Percentiles rank a stretch among this genome's conserved stretches.
phyloP scores from a whole-genome alignment of 768 basidiomycete species.

The Lactarius hengduanensis region DNA sequence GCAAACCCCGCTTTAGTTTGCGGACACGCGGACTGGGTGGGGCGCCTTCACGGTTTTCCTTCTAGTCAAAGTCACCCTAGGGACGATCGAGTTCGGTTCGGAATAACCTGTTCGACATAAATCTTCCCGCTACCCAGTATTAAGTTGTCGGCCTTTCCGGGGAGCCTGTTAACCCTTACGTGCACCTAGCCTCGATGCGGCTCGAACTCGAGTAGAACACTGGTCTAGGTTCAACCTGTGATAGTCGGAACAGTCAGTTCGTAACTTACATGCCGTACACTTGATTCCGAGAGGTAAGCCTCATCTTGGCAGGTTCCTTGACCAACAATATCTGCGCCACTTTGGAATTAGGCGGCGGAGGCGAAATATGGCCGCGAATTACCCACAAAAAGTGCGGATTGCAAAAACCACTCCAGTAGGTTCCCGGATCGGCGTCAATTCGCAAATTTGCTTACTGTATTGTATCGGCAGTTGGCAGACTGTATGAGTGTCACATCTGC shows the following conservation, averaged over 20 bases:
- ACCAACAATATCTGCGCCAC: background rate
- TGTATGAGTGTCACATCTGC: background rate
- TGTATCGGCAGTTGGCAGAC: background rate
- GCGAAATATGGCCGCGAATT: background rate
- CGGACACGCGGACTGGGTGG: background rate
- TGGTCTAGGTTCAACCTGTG: background rate
- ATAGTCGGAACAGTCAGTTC: background rate
- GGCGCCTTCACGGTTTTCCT: background rate
- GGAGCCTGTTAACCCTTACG: background rate
- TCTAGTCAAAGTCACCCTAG: background rate
- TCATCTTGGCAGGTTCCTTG: background rate
- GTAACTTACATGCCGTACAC: background rate
- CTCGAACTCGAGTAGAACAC: background rate
- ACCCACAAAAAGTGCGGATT: background rate
- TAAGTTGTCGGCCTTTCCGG: background rate
- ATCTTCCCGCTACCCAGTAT: background rate
- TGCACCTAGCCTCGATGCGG: background rate
- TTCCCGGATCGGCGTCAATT: background rate
- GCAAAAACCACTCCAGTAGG: background rate
- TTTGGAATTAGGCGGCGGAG: slow-evolving; percentile 1
- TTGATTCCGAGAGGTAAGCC: background rate
- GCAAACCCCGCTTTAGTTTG: background rate
- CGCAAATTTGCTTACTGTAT: background rate
- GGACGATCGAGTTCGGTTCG: background rate
- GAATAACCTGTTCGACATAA: background rate